Percentiles rank a stretch among this genome's conserved stretches.
phyloP scores from a whole-genome alignment of 345 rosid genomes.

The Dimocarpus longan region DNA sequence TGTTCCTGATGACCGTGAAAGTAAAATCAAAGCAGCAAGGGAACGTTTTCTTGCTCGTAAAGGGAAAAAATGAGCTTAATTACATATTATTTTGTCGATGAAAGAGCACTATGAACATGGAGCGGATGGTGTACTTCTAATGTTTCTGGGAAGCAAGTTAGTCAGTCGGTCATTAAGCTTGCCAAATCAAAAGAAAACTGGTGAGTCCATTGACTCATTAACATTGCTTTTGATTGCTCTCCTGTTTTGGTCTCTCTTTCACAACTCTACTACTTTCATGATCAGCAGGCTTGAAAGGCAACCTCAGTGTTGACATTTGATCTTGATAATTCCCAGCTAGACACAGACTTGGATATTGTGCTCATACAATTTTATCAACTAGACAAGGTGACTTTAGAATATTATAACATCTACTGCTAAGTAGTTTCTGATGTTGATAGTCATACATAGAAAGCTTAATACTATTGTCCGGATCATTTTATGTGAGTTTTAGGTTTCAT shows the following conservation, averaged over 20 bases:
- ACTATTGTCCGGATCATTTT: neutral
- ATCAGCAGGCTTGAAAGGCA: neutral
- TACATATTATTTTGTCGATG: neutral
- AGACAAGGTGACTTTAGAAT: neutral
- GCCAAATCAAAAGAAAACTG: neutral
- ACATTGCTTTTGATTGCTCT: neutral
- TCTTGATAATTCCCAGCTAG: neutral
- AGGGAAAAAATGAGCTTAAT: conserved; percentile 45
- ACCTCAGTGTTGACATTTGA: neutral
- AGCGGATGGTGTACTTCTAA: neutral
- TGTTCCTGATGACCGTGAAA: conserved; percentile 43
- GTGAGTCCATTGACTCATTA: neutral
- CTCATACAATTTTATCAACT: neutral
- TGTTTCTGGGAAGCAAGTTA: neutral
- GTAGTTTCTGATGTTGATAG: neutral
- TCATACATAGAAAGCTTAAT: neutral
- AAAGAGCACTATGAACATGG: neutral
- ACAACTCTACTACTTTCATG: neutral
- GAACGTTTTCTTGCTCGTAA: conserved; percentile 92
- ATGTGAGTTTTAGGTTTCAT: neutral
- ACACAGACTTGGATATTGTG: neutral
- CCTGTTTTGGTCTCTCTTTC: neutral
- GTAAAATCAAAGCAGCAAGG: conserved; percentile 80
- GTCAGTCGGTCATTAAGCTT: neutral
- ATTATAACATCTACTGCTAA: neutral